Conservation (phyloP, 1,284 basidiomycete genomes). For the Stygiomarasmius scandens region DNA sequence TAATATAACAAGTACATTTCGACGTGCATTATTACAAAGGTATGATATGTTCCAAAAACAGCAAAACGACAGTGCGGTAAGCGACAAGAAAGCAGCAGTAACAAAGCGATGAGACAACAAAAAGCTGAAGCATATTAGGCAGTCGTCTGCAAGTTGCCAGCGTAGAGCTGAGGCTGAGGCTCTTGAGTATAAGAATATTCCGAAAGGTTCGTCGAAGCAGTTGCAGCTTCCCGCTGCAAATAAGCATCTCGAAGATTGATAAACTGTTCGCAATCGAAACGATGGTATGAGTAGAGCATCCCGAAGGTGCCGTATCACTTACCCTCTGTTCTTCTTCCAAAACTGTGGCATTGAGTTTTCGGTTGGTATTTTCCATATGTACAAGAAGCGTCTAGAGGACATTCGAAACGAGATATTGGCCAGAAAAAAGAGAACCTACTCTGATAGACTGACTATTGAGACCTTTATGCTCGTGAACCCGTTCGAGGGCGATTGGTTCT, state of each 20-base stretch:
- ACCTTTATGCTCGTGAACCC: conserved; percentile 56
- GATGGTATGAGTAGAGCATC: background rate
- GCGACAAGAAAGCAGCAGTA: no score
- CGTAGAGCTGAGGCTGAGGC: background rate
- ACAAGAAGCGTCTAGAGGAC: conserved; percentile 50
- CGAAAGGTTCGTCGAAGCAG: background rate
- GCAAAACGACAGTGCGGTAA: no score
- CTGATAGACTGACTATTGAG: conserved; percentile 59
- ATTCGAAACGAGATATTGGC: conserved; percentile 12
- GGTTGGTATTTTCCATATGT: conserved; percentile 61
- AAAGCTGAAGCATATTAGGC: no score
- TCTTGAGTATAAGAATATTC: conserved; percentile 5
- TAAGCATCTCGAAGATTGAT: conserved; percentile 29
- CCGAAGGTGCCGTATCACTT: conserved; percentile 16
- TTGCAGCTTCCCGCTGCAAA: conserved; percentile 6
- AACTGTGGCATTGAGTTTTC: conserved; percentile 49
- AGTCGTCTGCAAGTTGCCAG: background rate
- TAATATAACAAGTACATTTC: background rate
- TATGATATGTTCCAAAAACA: no score
- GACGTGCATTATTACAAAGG: no score
- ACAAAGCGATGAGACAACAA: no score
- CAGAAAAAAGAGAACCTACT: conserved; percentile 26
- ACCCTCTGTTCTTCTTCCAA: conserved; percentile 58
- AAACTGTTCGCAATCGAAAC: conserved; percentile 34
- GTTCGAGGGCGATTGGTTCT: conserved; percentile 52